Conservation (phyloP, 2,329 filamentous ascomycete species). For the Scortechinia acanthostroma region DNA sequence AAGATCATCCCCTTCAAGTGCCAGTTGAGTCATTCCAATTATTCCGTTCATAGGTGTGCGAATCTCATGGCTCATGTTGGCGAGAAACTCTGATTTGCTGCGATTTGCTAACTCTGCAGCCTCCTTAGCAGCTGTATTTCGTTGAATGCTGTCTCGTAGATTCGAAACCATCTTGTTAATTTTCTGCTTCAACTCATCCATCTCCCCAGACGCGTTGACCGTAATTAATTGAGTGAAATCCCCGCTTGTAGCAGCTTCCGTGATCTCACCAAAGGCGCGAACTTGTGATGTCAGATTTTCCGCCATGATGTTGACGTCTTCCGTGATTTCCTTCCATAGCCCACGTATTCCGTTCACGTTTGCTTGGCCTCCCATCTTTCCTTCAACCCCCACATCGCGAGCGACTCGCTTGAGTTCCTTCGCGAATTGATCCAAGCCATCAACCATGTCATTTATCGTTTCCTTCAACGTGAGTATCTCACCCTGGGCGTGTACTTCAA, state of each 20-base stretch:
- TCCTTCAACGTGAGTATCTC: slow-evolving; percentile 61
- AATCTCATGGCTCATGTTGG: slow-evolving; percentile 94
- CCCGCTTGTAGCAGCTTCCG: background rate
- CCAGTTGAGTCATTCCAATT: slow-evolving; percentile 95
- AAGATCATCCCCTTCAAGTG: slow-evolving; percentile 78
- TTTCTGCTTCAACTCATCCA: slow-evolving; percentile 95
- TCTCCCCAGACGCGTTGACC: too few species aligned
- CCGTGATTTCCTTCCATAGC: slow-evolving; percentile 66
- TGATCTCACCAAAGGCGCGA: slow-evolving; percentile 45
- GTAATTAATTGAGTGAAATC: too few species aligned
- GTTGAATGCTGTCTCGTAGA: slow-evolving; percentile 87
- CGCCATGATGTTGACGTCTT: slow-evolving; percentile 63
- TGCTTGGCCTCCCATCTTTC: slow-evolving; percentile 66
- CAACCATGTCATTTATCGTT: slow-evolving; percentile 68
- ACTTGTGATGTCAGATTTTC: slow-evolving; percentile 49
- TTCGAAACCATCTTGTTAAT: slow-evolving; percentile 99
- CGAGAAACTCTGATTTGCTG: slow-evolving; percentile 95
- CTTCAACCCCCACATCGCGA: slow-evolving; percentile 63
- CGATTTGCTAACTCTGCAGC: slow-evolving; percentile 94
- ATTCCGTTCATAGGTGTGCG: slow-evolving; percentile 96
- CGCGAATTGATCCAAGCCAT: slow-evolving; percentile 60
- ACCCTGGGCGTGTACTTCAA: slow-evolving; percentile 62
- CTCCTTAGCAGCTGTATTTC: slow-evolving; percentile 90
- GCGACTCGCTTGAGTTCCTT: slow-evolving; percentile 62
- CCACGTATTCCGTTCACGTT: slow-evolving; percentile 62